phyloP scores from a whole-genome alignment of 208 protist genomes.

The Plasmodiophora brassicae region DNA sequence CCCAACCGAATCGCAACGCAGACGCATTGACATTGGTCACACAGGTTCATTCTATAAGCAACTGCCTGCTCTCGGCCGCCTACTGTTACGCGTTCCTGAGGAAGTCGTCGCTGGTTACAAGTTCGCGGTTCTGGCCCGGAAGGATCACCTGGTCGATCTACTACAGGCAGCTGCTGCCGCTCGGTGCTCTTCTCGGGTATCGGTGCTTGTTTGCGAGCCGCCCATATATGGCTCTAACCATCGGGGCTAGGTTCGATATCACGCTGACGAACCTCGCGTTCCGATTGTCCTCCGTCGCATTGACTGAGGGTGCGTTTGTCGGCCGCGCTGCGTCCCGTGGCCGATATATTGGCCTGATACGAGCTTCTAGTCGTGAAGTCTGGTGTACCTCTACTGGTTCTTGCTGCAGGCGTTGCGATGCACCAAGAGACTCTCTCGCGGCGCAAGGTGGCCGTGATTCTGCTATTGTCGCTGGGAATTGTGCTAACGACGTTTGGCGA shows the following conservation, averaged over 20 bases:
- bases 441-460: not conserved
- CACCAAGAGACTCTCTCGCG: not conserved
- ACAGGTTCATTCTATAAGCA: not conserved
- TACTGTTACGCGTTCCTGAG: slow-evolving; percentile 8
- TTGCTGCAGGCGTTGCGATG: not conserved
- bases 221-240: too few species aligned
- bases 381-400: not conserved
- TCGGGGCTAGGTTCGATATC: not conserved
- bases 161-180: not conserved
- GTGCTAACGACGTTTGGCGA: not conserved
- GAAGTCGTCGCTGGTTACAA: not conserved
- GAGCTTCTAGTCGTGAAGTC: slow-evolving; percentile 28
- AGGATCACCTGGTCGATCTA: not conserved
- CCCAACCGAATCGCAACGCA: too few species aligned
- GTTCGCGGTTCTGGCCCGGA: not conserved
- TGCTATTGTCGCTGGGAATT: not conserved
- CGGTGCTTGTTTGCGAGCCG: not conserved
- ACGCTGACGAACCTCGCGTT: slow-evolving; percentile 7
- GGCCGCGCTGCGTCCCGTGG: too few species aligned
- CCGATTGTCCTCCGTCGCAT: not conserved
- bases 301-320: too few species aligned
- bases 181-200: slow-evolving; percentile 7
- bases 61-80: not conserved
- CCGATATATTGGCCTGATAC: too few species aligned
- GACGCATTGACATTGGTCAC: too few species aligned